Evolutionary conservation across 2,329 filamentous ascomycete genomes (phyloP), one percentile per base, ranked within the genome.

Genomic region (Blumeria hordei): DNA sequence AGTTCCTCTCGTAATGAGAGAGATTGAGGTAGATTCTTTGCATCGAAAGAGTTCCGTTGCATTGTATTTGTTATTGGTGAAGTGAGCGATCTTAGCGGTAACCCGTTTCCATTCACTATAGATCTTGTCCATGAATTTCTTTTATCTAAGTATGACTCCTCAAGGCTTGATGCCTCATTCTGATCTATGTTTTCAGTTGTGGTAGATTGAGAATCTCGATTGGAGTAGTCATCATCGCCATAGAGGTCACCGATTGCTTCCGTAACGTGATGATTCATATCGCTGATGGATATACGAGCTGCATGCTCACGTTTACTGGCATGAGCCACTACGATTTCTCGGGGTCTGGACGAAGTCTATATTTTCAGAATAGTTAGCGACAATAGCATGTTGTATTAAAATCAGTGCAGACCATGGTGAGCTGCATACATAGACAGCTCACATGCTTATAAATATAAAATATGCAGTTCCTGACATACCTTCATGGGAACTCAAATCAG

Each of bases 211-310:
- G 74, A 72, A 59, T 74, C 72, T 63, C 72, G 70, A 61, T 69
- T 72, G 62, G 67, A 69, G 61, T 74, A 72, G 59, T 73, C 70
- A 61, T 69, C 68, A 61, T 78, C 75, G 64, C 77, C 78, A 68
- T 86, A 85, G 74, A 84, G 77, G 68, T 83, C 78, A 58, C 80
- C 79, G 67, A 85, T 84, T 55, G 81, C 79, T 65, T 85, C 82
- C 50, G 81, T 86, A 62, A 85, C 78, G 74, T 85, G 82, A 68
- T 85, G 80, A 65, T 70, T 79, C 61, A 82, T 78, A 69, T 85
- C 81, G 70, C 76, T 82, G 66, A 84, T 66, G 21, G 65, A 67
- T 35, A 66, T 60, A 60, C 65, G 64, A 34, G 58, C 47, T 56
- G 53, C 62, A 64, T 66, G 65, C 36, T 36, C 51, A 50, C 64